Evolutionary conservation across 202 grass and related monocot genomes (phyloP).

Genomic region (Eragrostis tef): DNA sequence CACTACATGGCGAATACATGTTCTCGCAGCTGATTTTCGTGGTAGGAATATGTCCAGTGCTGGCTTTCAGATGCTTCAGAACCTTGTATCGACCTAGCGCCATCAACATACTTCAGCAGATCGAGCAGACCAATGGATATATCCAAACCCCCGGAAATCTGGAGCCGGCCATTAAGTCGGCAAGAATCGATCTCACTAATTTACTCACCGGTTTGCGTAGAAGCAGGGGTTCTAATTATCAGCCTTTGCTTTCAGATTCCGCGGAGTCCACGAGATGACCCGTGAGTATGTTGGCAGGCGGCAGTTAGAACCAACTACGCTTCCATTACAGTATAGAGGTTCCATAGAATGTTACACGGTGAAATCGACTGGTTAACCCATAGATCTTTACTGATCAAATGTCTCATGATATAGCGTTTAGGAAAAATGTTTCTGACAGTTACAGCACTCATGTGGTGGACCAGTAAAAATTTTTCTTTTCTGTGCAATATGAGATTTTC

Average conservation of each 20-base stretch:
- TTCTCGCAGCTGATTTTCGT: slow-evolving; percentile 57
- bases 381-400: slow-evolving; percentile 21
- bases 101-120: slow-evolving; percentile 72
- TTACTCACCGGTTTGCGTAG: slow-evolving; percentile 30
- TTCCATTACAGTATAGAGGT: not conserved
- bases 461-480: too few species aligned
- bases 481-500: too few species aligned
- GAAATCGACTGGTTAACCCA: not conserved
- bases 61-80: slow-evolving; percentile 66
- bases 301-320: not conserved
- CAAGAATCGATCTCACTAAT: slow-evolving; percentile 49
- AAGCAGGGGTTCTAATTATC: slow-evolving; percentile 43
- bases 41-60: slow-evolving; percentile 57
- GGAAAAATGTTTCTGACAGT: not conserved
- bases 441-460: not conserved
- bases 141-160: slow-evolving; percentile 34
- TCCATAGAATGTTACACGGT: not conserved
- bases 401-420: not conserved
- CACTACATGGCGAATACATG: slow-evolving; percentile 8
- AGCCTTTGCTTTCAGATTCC: slow-evolving; percentile 69
- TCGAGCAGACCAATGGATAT: slow-evolving; percentile 53
- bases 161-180: slow-evolving; percentile 44
- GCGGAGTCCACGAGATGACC: slow-evolving; percentile 35
- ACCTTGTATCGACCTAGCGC: slow-evolving; percentile 56
- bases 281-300: not conserved